phyloP scores from a whole-genome alignment of 2,329 filamentous ascomycete species.

The Dothideomycetes sp. region DNA sequence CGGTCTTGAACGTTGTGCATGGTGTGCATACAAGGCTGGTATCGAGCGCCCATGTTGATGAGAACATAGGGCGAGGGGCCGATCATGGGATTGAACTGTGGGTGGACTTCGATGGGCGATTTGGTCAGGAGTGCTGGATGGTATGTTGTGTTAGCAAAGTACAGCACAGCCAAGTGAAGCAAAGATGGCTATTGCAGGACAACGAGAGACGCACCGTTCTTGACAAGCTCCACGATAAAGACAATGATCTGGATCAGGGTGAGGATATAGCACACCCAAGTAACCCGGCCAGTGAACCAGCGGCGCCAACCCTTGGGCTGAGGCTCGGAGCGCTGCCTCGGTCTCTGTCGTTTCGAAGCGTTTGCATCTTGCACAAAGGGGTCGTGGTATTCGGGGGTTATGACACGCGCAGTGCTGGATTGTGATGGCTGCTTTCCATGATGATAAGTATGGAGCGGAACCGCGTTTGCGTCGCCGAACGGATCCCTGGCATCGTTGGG shows the following conservation, averaged over 20 bases:
- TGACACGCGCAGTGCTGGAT: slow-evolving; percentile 29
- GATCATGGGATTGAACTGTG: slow-evolving; percentile 93
- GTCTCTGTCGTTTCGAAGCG: slow-evolving; percentile 10
- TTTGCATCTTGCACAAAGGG: slow-evolving; percentile 30
- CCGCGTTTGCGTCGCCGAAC: slow-evolving; percentile 39
- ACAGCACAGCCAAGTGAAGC: not conserved
- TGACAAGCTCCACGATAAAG: slow-evolving; percentile 81
- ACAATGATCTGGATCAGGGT: slow-evolving; percentile 69
- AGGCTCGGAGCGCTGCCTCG: not conserved
- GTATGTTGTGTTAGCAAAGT: slow-evolving; percentile 14
- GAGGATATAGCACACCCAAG: slow-evolving; percentile 76
- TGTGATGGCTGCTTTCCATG: slow-evolving; percentile 30
- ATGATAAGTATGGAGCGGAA: slow-evolving; percentile 33
- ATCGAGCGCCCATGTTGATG: slow-evolving; percentile 95
- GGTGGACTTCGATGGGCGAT: slow-evolving; percentile 67
- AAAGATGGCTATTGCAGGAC: too few species aligned
- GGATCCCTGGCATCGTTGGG: slow-evolving; percentile 36
- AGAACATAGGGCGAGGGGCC: slow-evolving; percentile 82
- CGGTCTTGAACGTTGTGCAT: slow-evolving; percentile 47
- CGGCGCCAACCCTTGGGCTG: slow-evolving; percentile 18
- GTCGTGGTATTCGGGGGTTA: slow-evolving; percentile 32
- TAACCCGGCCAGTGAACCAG: slow-evolving; percentile 51
- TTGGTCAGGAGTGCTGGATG: slow-evolving; percentile 61
- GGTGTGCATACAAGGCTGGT: slow-evolving; percentile 90
- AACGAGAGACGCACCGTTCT: slow-evolving; percentile 57